phyloP scores from a whole-genome alignment of 116 monocot genomes.

The Posidonia oceanica region DNA sequence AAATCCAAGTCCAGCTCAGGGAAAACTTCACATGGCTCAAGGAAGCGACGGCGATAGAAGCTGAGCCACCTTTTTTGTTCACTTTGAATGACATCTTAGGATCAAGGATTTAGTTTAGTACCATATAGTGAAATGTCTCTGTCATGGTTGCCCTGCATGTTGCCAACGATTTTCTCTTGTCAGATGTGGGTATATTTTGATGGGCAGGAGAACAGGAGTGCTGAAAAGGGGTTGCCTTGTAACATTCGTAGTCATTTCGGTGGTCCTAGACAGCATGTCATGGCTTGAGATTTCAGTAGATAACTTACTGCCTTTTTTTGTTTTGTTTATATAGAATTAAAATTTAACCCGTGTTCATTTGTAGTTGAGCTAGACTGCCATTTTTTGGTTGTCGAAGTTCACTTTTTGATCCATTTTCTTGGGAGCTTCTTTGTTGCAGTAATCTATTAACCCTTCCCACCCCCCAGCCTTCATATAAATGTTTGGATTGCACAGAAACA shows the following conservation, averaged over 20 bases:
- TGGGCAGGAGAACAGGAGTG: neutral
- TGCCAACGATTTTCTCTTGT: neutral
- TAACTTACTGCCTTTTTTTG: neutral
- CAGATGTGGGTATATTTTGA: constrained; percentile 6
- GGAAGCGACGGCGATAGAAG: neutral
- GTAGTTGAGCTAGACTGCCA: too few relatives aligned
- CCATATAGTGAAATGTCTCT: neutral
- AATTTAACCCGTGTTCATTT: too few relatives aligned
- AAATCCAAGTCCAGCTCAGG: neutral
- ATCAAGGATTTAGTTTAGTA: constrained; percentile 3
- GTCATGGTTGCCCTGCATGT: neutral
- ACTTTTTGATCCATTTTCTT: too few relatives aligned
- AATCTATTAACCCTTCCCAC: too few relatives aligned
- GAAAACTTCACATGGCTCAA: constrained; percentile 2
- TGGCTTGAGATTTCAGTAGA: neutral
- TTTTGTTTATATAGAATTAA: neutral
- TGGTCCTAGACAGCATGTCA: constrained; percentile 1
- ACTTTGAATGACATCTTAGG: neutral
- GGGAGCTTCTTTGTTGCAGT: too few relatives aligned
- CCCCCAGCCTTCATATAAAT: too few relatives aligned
- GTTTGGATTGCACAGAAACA: too few relatives aligned
- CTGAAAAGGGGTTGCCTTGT: neutral
- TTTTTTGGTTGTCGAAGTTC: too few relatives aligned
- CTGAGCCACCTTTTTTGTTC: neutral
- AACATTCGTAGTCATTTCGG: neutral